phyloP scores from a whole-genome alignment of 2,329 filamentous ascomycete genomes.

The Akanthomyces muscarius region DNA sequence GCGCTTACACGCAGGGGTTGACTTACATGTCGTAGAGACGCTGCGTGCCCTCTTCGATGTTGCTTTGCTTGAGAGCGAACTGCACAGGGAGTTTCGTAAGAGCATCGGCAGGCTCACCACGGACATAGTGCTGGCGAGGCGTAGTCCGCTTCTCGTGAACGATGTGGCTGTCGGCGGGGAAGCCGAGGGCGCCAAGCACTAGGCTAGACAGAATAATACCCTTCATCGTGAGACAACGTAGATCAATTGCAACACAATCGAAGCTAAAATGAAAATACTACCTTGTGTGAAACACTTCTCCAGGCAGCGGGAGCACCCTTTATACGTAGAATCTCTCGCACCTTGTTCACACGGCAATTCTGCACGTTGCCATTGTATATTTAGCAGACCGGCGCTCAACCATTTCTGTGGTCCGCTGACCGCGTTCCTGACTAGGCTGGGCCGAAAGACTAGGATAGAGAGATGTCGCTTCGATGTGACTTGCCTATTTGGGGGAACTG shows the following conservation, averaged over 20 bases:
- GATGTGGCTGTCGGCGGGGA: conserved; percentile 15
- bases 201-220: conserved; percentile 8
- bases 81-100: conserved; percentile 30
- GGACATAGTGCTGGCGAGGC: conserved; percentile 12
- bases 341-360: background rate
- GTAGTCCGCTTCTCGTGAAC: conserved; percentile 19
- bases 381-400: background rate
- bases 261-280: background rate
- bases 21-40: conserved; percentile 36
- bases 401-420: background rate
- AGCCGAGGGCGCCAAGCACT: conserved; percentile 7
- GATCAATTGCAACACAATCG: conserved; percentile 1
- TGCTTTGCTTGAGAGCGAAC: conserved; percentile 42
- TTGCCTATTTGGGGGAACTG: background rate
- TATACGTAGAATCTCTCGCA: background rate
- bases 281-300: background rate
- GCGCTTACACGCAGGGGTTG: background rate
- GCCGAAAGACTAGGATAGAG: background rate
- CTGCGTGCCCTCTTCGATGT: conserved; percentile 40
- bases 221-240: conserved; percentile 3
- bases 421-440: background rate
- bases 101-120: conserved; percentile 16
- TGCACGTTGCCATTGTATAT: background rate
- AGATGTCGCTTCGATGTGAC: background rate
- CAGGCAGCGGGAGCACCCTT: background rate